Percentiles rank a stretch among this genome's conserved stretches.
phyloP scores from a whole-genome alignment of 2,329 filamentous ascomycete species.

The Fusarium paranaense region DNA sequence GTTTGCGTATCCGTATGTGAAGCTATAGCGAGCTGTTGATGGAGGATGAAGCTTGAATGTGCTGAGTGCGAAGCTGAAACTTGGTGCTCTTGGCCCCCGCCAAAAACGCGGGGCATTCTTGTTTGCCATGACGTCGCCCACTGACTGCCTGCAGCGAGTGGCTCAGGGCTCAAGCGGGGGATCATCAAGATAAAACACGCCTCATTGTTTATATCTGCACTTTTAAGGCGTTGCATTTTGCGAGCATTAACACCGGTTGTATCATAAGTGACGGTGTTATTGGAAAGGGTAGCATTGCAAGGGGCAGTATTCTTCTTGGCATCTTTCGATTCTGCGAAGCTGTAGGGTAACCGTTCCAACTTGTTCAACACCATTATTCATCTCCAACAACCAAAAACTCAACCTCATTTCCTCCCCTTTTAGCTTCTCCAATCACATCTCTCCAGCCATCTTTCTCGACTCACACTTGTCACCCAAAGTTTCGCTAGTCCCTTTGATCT shows the following conservation, averaged over 20 bases:
- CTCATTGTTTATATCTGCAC: neutral
- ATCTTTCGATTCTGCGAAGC: neutral
- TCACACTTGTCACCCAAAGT: constrained; percentile 4
- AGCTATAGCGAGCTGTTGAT: neutral
- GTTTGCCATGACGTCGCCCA: constrained; percentile 27
- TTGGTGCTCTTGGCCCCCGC: constrained; percentile 13
- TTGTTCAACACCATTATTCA: neutral
- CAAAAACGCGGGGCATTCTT: constrained; percentile 26
- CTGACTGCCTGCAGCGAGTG: neutral
- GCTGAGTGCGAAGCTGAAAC: neutral
- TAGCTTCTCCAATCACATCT: constrained; percentile 16
- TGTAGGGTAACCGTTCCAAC: neutral
- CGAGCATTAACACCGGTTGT: neutral
- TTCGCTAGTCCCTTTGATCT: constrained; percentile 22
- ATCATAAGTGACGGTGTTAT: neutral
- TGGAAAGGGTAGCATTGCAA: neutral
- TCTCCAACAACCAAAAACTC: neutral
- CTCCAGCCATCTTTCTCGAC: neutral
- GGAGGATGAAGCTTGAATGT: neutral
- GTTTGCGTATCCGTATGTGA: neutral
- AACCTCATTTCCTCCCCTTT: neutral
- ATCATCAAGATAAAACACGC: constrained; percentile 1
- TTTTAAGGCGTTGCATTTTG: neutral
- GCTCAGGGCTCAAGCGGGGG: neutral
- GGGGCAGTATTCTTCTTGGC: neutral